Conservation (phyloP, 2,329 filamentous ascomycete genomes). For the Samsoniella hepiali region DNA sequence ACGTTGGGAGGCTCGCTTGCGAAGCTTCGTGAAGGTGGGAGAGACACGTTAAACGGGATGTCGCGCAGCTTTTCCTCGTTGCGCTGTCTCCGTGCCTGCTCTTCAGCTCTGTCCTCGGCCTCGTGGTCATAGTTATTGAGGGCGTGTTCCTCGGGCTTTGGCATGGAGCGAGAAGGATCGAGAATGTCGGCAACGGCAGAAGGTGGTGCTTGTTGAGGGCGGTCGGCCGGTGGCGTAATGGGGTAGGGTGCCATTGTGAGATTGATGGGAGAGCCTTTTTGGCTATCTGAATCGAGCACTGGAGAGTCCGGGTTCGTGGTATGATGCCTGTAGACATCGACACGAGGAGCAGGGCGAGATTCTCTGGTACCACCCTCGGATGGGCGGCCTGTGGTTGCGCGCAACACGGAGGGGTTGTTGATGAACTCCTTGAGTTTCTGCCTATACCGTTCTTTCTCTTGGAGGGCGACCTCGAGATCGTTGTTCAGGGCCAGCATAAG, state of each 20-base stretch:
- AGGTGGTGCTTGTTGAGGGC: conserved; percentile 33
- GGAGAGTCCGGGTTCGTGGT: conserved; percentile 43
- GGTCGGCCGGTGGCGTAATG: conserved; percentile 60
- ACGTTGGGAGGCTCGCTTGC: conserved; percentile 49
- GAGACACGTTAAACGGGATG: conserved; percentile 47
- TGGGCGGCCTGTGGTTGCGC: conserved; percentile 26
- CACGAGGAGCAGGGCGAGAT: conserved; percentile 21
- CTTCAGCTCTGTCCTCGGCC: conserved; percentile 47
- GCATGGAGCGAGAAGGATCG: conserved; percentile 58
- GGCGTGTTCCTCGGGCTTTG: conserved; percentile 58
- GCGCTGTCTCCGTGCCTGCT: conserved; percentile 45
- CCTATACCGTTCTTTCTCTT: conserved; percentile 92
- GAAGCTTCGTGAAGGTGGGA: conserved; percentile 57
- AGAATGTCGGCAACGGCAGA: conserved; percentile 50
- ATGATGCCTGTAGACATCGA: conserved; percentile 26
- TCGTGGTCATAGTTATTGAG: conserved; percentile 55
- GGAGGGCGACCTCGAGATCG: conserved; percentile 83
- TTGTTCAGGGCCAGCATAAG: conserved; percentile 94
- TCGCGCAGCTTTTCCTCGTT: conserved; percentile 42
- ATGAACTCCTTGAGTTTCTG: conserved; percentile 81
- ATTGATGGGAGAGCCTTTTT: conserved; percentile 57
- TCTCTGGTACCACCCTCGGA: conserved; percentile 16
- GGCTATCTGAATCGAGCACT: conserved; percentile 47
- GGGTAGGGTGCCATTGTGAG: conserved; percentile 60
- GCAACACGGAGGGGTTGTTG: conserved; percentile 36